phyloP scores from a whole-genome alignment of 2,329 filamentous ascomycete species.

The Decorospora gaudefroyi region DNA sequence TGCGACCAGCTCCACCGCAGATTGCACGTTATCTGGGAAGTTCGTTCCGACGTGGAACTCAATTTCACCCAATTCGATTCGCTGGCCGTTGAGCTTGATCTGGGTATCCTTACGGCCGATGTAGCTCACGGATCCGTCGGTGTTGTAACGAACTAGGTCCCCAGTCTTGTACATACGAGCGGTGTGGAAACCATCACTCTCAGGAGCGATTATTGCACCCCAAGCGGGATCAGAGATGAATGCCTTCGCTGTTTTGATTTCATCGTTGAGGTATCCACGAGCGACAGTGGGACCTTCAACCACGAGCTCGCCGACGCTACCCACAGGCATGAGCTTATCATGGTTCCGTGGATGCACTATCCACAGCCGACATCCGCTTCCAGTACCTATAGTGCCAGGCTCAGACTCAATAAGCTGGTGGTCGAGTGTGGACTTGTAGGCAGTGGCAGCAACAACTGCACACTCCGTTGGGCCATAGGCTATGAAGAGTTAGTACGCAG shows the following conservation, averaged over 20 bases:
- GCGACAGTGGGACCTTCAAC: slow-evolving; percentile 56
- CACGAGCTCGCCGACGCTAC: slow-evolving; percentile 39
- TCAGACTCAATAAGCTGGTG: slow-evolving; percentile 35
- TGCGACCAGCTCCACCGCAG: slow-evolving; percentile 42
- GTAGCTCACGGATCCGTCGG: slow-evolving; percentile 35
- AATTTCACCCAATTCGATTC: slow-evolving; percentile 40
- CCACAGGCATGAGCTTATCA: slow-evolving; percentile 42
- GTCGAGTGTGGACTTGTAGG: slow-evolving; percentile 31
- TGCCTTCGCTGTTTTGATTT: slow-evolving; percentile 34
- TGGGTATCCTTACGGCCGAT: slow-evolving; percentile 38
- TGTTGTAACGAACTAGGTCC: slow-evolving; percentile 28
- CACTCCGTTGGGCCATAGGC: slow-evolving; percentile 44
- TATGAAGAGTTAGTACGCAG: slow-evolving; percentile 8
- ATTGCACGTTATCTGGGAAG: slow-evolving; percentile 38
- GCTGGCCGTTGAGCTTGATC: slow-evolving; percentile 39
- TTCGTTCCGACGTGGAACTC: slow-evolving; percentile 42
- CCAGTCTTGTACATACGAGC: slow-evolving; percentile 30
- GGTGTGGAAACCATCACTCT: slow-evolving; percentile 19
- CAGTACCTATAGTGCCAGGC: slow-evolving; percentile 38
- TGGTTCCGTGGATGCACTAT: slow-evolving; percentile 49
- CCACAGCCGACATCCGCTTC: slow-evolving; percentile 44
- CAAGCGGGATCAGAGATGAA: slow-evolving; percentile 38
- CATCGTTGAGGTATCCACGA: slow-evolving; percentile 32
- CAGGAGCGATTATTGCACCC: slow-evolving; percentile 16
- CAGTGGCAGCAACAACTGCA: slow-evolving; percentile 33